Evolutionary conservation across 2,329 filamentous ascomycete genomes (phyloP), one percentile per base, ranked within the genome.

Genomic region (Nigrograna mackinnonii): DNA sequence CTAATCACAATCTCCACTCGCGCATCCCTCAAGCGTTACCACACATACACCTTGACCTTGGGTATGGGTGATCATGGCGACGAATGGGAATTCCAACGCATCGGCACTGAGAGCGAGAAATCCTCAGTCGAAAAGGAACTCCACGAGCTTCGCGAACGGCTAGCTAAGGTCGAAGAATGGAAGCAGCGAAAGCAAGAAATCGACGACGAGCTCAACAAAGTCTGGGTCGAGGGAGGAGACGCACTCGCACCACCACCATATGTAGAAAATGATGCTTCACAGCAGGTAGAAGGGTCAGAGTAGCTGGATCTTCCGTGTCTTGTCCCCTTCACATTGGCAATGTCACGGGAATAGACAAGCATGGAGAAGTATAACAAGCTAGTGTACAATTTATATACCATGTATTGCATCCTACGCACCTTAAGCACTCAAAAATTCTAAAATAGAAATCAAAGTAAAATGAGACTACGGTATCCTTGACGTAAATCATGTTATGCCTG

Each of bases 1-100:
- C 75, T 99, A 3, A 94, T 99, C 57, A 99, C 94, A 0, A 92
- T 99, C 46, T 96, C 91, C 1, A 99, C 94, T 1, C 86, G 94
- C 32, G 92, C 89, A 12, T 95, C 90, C 17, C 79, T 99, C 44
- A 96, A 96, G 70, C 91, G 92, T 62, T 97, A 97, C 63, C 94
- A 99, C 72, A 91, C 85, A 0, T 96, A 85, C 70, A 95, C 95
- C 56, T 83, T 99, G 7, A 86, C 85, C 3, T 82, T 99, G 4
- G 91, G 91, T 20, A 73, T 87, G 45, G 92, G 91, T 38, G 83
- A 88, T 13, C 80, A 84, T 37, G 89, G 87, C n/a, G 86, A 89
- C 41, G 87, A 87, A 59, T 97, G 94, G 90, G 86, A 92, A 53
- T 88, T 96, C 67, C 88, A 96, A 67, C 84, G 89, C 43, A 97